phyloP scores from a whole-genome alignment of 225 moss, liverwort and hornwort genomes.

The Polytrichum formosum region DNA sequence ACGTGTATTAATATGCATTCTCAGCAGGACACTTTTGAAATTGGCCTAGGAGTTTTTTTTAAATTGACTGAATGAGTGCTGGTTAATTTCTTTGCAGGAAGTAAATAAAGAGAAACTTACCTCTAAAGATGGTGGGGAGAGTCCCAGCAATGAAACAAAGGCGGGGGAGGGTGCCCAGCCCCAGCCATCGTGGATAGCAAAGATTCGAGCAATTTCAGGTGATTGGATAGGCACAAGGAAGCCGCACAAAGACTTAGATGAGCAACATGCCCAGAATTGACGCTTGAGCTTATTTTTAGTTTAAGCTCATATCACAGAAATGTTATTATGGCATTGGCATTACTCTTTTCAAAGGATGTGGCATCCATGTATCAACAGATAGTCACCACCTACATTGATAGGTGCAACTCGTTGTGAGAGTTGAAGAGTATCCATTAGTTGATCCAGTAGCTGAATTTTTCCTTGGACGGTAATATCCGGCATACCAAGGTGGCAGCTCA shows the following conservation, averaged over 20 bases:
- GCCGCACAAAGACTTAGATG: not conserved
- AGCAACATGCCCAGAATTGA: not conserved
- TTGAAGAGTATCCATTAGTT: too few relatives aligned
- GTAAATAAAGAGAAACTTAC: slow-evolving; percentile 9
- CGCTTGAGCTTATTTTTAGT: too few relatives aligned
- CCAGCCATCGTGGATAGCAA: too few relatives aligned
- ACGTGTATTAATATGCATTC: not conserved
- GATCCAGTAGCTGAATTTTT: too few relatives aligned
- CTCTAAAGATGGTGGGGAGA: slow-evolving; percentile 1
- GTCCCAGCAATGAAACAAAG: slow-evolving; percentile 11
- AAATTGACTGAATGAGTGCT: slow-evolving; percentile 2
- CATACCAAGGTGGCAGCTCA: too few relatives aligned
- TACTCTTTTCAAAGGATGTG: not conserved
- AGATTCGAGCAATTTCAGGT: too few relatives aligned
- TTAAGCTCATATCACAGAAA: not conserved
- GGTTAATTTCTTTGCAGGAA: slow-evolving; percentile 16
- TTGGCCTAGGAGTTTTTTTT: slow-evolving; percentile 1
- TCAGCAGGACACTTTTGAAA: slow-evolving; percentile 1
- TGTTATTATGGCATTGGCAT: too few relatives aligned
- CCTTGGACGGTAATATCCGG: too few relatives aligned
- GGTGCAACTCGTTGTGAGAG: too few relatives aligned
- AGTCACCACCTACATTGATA: too few relatives aligned
- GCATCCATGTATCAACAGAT: not conserved
- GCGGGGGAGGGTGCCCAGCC: too few relatives aligned
- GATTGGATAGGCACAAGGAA: not conserved